Conservation (phyloP, 2,329 filamentous ascomycete species). For the Aspergillus sp. region DNA sequence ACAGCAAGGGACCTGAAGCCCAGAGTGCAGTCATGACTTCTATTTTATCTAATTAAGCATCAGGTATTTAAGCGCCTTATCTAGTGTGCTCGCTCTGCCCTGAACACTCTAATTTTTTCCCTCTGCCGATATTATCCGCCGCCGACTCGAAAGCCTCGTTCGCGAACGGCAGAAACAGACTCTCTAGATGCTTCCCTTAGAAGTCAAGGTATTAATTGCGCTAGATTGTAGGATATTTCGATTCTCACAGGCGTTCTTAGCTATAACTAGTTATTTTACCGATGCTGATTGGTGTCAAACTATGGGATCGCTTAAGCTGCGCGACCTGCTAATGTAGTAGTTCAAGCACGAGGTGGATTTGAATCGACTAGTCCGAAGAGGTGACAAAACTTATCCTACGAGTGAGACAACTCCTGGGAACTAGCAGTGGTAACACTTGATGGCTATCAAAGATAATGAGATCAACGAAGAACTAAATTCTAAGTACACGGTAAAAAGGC, state of each 20-base stretch:
- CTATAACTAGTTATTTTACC: background rate
- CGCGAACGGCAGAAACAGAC: background rate
- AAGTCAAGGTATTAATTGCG: background rate
- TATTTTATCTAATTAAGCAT: background rate
- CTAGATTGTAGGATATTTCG: background rate
- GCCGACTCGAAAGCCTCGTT: no score
- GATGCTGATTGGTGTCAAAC: background rate
- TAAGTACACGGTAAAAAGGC: background rate
- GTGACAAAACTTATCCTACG: no score
- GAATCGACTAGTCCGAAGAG: no score
- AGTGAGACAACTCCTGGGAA: no score
- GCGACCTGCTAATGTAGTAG: no score
- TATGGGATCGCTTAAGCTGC: no score
- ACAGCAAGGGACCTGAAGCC: background rate
- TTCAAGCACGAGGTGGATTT: no score
- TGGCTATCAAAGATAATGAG: no score
- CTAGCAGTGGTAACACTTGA: no score
- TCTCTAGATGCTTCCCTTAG: background rate
- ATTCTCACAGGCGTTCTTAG: no score
- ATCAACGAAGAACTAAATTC: no score
- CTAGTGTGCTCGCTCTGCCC: background rate
- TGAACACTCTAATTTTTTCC: background rate
- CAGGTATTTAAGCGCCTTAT: background rate
- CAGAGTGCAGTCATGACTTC: background rate
- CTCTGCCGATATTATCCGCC: background rate